Conservation (phyloP, 352 stramenopile species). For the Globisporangium carolinianum region DNA sequence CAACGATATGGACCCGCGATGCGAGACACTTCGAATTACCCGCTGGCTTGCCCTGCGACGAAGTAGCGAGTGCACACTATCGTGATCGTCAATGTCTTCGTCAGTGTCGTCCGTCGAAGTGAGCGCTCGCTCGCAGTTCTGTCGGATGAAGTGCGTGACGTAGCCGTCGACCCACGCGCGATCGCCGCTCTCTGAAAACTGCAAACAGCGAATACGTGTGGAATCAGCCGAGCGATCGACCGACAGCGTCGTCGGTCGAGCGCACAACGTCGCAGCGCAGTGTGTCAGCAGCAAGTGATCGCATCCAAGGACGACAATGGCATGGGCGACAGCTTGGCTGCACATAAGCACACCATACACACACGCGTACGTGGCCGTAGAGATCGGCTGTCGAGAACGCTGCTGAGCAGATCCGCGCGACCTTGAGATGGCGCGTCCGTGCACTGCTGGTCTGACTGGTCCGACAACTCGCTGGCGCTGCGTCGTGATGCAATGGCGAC, state of each 20-base stretch:
- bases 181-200: slow-evolving; percentile 31
- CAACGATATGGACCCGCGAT: slow-evolving; percentile 6
- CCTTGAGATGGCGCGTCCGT: slow-evolving; percentile 17
- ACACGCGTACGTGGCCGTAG: slow-evolving; percentile 28
- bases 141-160: slow-evolving; percentile 46
- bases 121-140: slow-evolving; percentile 20
- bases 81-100: too few relatives aligned
- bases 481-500: neutral
- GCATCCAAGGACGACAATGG: too few relatives aligned
- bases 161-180: slow-evolving; percentile 52
- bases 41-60: neutral
- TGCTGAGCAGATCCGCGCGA: slow-evolving; percentile 29
- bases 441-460: neutral
- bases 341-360: neutral
- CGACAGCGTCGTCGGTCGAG: neutral
- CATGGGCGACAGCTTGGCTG: neutral
- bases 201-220: neutral
- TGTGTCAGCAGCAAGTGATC: neutral
- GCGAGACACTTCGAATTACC: neutral
- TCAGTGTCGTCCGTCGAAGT: too few relatives aligned
- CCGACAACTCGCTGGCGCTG: neutral
- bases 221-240: neutral
- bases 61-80: neutral
- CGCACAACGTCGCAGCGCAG: neutral
- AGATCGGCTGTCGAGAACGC: slow-evolving; percentile 40